Evolutionary conservation across 2,329 filamentous ascomycete genomes (phyloP).

Genomic region (Coniochaeta hoffmannii): DNA sequence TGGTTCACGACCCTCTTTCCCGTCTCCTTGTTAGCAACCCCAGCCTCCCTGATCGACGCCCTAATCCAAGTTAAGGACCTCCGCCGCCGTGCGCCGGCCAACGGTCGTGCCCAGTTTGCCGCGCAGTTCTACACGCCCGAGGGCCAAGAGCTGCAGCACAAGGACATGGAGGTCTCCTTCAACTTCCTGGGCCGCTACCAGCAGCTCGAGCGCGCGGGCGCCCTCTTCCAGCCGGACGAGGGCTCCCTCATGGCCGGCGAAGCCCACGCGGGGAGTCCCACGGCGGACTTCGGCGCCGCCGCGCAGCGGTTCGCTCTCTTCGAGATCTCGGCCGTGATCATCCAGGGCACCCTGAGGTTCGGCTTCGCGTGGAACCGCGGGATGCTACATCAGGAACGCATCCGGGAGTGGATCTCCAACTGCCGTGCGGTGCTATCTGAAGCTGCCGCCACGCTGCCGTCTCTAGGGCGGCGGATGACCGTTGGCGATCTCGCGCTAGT

Average conservation of each 20-base stretch:
- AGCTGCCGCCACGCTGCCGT: slow-evolving; percentile 8
- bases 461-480: slow-evolving; percentile 3
- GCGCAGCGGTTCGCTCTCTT: slow-evolving; percentile 30
- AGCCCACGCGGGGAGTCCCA: slow-evolving; percentile 9
- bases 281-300: slow-evolving; percentile 13
- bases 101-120: slow-evolving; percentile 31
- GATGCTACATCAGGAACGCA: slow-evolving; percentile 35
- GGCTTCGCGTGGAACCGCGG: slow-evolving; percentile 41
- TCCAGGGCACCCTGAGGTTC: slow-evolving; percentile 35
- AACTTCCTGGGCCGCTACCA: slow-evolving; percentile 40
- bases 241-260: slow-evolving; percentile 14
- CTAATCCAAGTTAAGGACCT: slow-evolving; percentile 24
- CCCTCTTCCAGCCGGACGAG: slow-evolving; percentile 18
- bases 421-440: slow-evolving; percentile 15
- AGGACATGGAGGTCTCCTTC: slow-evolving; percentile 37
- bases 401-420: slow-evolving; percentile 32
- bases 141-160: slow-evolving; percentile 18
- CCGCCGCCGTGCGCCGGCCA: slow-evolving; percentile 23
- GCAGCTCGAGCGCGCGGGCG: slow-evolving; percentile 31
- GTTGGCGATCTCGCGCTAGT: slow-evolving; percentile 13
- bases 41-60: slow-evolving; percentile 7
- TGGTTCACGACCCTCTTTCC: slow-evolving; percentile 38
- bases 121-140: slow-evolving; percentile 21
- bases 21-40: slow-evolving; percentile 11
- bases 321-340: slow-evolving; percentile 42